These are phyloP conservation scores for Diaporthe aspalathi DNA, from an alignment of 2,329 filamentous ascomycete species.

Conservation along the genomic window DNA sequence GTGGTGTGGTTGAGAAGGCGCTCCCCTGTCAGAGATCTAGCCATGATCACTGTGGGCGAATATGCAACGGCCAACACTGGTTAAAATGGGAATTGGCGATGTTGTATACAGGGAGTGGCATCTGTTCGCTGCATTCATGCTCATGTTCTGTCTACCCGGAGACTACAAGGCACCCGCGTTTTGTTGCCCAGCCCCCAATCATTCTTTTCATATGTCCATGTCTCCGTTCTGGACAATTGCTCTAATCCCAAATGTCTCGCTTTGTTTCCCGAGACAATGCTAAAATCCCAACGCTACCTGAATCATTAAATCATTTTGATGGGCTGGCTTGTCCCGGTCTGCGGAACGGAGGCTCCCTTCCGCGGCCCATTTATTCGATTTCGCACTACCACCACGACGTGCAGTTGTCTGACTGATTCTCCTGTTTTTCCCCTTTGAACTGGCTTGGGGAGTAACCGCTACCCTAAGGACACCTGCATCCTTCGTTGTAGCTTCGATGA, in stretches of 20 bases:
- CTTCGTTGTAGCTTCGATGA: too few species aligned
- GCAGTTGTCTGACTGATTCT: neutral
- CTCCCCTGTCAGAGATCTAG: conserved; percentile 9
- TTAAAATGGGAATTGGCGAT: neutral
- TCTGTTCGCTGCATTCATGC: neutral
- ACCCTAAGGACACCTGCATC: neutral
- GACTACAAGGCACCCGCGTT: too few species aligned
- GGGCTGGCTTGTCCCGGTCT: neutral
- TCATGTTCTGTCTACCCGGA: neutral
- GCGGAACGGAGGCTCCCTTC: conserved; percentile 16
- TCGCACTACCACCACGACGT: neutral
- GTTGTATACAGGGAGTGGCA: neutral
- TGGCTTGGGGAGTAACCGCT: neutral
- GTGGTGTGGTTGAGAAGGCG: neutral
- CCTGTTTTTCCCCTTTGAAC: too few species aligned
- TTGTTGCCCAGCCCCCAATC: neutral
- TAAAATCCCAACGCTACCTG: neutral
- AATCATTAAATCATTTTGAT: neutral
- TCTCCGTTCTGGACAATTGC: too few species aligned
- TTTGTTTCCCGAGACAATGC: neutral
- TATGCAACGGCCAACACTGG: conserved; percentile 5
- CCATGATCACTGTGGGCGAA: neutral
- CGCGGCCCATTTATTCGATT: conserved; percentile 14
- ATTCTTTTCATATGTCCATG: neutral
- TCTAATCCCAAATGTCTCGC: neutral